Conservation (phyloP, 176 grass and related monocot species). For the maize (Zea mays) region DNA sequence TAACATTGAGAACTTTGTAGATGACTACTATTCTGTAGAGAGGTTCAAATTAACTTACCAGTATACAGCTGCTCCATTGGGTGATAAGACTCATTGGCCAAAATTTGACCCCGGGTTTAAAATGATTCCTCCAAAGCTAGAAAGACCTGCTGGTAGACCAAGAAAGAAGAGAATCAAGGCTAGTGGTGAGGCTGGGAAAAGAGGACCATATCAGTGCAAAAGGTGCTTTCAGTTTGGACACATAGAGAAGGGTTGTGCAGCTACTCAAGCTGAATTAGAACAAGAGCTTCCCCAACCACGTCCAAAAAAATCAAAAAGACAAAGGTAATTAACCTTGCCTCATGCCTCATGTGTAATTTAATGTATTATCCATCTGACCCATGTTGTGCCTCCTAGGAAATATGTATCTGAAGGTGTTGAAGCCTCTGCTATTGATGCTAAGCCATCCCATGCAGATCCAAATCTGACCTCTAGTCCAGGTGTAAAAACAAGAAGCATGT, state of each 20-base stretch:
- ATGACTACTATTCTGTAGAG: not conserved
- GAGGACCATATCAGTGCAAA: slow-evolving; percentile 2
- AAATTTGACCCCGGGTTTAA: no score
- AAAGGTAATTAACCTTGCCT: not conserved
- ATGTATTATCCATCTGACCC: no score
- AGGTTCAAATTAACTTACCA: not conserved
- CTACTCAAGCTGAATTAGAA: slow-evolving; percentile 6
- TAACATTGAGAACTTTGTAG: no score
- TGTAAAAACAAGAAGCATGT: not conserved
- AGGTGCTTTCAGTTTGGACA: not conserved
- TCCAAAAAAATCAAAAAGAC: not conserved
- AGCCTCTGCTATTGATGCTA: not conserved
- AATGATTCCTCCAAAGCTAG: no score
- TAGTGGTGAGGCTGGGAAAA: not conserved
- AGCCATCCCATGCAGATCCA: not conserved
- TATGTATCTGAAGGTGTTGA: not conserved
- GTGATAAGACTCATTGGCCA: no score
- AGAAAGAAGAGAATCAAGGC: not conserved
- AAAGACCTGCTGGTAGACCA: not conserved
- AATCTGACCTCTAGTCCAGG: not conserved
- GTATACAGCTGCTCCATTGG: no score
- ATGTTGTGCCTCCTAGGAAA: no score
- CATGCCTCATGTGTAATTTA: no score
- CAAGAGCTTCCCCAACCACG: not conserved
- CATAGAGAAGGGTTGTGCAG: not conserved